Base-by-base conservation (phyloP, 305 asterid genomes). In the Euphrasia arctica region DNA sequence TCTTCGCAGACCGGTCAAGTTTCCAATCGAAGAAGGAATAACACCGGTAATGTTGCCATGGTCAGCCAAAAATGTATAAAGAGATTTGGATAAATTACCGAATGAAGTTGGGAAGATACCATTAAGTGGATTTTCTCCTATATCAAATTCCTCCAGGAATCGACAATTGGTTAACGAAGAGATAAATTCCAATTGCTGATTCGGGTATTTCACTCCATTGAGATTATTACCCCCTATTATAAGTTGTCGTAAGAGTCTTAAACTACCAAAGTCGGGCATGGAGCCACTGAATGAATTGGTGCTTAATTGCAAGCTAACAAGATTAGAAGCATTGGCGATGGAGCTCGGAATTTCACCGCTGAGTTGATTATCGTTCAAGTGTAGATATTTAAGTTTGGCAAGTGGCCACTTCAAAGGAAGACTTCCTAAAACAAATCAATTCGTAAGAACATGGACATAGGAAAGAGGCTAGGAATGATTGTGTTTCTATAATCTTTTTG, bases 81-180 rank as follows among this genome's bases (percentile, higher is more conserved):
- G 72, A 72, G 0, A 43, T 43, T 39, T 54, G 10, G 72, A 70
- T 5, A 68, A 70, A 22, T 75, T 68, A 31, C 76, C 67, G 9
- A 72, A 12, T 8, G 80, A 58, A 48, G 60, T 1, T 2, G 80
- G 80, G 55, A 78, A 66, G 49, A 29, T 18, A 14, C 82, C 82
- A 6, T 62, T 56, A 4, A 73, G 41, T 54, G 71, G 73, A 59
- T 80, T 77, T 28, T 4, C 15, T 9, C 51, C 50, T 4, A 63
- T 22, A 22, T 32, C 75, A 8, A 77, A 1, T 0, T 0, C 0
- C 22, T 22, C 14, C 69, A 77, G 31, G 32, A 50, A 2, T 32
- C 14, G 70, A 49, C 77, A 74, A 39, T 64, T 59, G 3, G 77
- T 63, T 1, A 80, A 57, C n/a, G 76, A 71, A 39, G 79, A 15